Conservation (phyloP, 345 rosid species). For the Aurinia saxatilis region DNA sequence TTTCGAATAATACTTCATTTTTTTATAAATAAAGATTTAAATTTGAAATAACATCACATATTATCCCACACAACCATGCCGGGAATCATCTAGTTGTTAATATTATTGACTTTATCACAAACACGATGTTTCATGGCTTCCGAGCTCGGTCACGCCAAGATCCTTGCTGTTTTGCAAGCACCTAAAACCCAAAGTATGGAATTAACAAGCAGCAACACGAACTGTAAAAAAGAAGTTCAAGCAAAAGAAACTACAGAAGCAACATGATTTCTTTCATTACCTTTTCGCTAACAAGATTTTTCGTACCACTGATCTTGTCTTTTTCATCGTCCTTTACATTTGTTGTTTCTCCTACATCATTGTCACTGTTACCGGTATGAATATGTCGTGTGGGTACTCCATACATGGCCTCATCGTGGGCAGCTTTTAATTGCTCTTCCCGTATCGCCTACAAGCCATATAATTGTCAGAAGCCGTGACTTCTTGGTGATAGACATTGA, state of each 20-base stretch:
- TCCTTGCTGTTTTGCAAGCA: constrained; percentile 83
- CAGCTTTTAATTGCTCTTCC: constrained; percentile 64
- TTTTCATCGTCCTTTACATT: constrained; percentile 29
- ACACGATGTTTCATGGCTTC: constrained; percentile 33
- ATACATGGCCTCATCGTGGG: constrained; percentile 95
- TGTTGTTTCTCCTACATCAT: constrained; percentile 32
- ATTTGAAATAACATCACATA: too few relatives aligned
- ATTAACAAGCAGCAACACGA: background rate
- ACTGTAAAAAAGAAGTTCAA: background rate
- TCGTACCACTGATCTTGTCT: constrained; percentile 26
- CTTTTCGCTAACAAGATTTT: constrained; percentile 71
- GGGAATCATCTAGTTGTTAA: too few relatives aligned
- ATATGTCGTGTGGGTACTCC: constrained; percentile 42
- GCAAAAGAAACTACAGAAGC: background rate
- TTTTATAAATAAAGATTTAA: too few relatives aligned
- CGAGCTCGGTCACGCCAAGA: constrained; percentile 97
- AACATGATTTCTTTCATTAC: constrained; percentile 19
- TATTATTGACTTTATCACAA: background rate
- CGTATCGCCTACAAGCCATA: constrained; percentile 47
- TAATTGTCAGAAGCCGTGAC: background rate
- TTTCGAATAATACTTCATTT: too few relatives aligned
- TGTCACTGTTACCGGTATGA: constrained; percentile 15
- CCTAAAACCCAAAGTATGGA: constrained; percentile 34
- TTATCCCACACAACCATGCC: too few relatives aligned
- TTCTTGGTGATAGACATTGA: background rate